Conservation (phyloP, 768 basidiomycete species). For the Holtermannia corniformis region DNA sequence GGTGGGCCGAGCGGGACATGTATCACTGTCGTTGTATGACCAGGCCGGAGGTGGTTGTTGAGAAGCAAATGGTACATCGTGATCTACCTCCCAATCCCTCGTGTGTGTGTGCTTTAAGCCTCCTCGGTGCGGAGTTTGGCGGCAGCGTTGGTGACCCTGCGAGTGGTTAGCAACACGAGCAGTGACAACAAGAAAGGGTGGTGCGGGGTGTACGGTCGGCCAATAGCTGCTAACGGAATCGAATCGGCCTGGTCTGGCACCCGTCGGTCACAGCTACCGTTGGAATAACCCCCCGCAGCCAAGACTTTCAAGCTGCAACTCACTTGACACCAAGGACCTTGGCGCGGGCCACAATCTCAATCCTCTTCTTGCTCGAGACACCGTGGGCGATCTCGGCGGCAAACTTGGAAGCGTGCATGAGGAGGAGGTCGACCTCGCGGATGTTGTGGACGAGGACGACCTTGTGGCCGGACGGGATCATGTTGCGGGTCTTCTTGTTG, state of each 20-base stretch:
- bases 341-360: conserved; percentile 74
- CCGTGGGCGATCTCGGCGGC: conserved; percentile 95
- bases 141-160: conserved; percentile 72
- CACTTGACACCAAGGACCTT: conserved; percentile 59
- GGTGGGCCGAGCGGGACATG: too few relatives aligned
- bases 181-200: too few relatives aligned
- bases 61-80: background rate
- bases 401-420: conserved; percentile 96
- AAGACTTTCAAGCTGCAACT: too few relatives aligned
- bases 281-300: too few relatives aligned
- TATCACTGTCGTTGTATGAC: too few relatives aligned
- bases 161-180: background rate
- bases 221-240: too few relatives aligned
- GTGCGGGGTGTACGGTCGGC: too few relatives aligned
- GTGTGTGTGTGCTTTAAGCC: conserved; percentile 33
- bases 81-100: background rate
- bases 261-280: too few relatives aligned
- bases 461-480: conserved; percentile 92
- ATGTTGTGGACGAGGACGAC: conserved; percentile 92
- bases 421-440: conserved; percentile 83
- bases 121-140: conserved; percentile 94
- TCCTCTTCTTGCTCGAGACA: conserved; percentile 91
- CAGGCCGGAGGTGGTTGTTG: background rate
- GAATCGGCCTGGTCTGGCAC: too few relatives aligned
- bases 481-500: conserved; percentile 91